Evolutionary conservation across 768 basidiomycete species (phyloP), one percentile per base, ranked within the genome.

Genomic region (Auriculariales sp.): DNA sequence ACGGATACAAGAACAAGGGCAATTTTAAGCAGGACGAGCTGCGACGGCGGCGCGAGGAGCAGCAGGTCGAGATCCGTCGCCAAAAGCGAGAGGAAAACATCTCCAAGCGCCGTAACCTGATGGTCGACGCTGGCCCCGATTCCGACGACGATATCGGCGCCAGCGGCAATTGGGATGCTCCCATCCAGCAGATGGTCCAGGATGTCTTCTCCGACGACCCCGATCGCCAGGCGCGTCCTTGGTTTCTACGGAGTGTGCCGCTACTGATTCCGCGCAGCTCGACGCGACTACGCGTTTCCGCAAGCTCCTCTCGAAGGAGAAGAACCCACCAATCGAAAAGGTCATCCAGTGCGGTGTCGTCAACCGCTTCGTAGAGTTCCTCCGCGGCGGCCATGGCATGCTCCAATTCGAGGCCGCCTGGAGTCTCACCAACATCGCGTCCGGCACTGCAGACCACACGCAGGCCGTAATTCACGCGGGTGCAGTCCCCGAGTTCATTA

Each of bases 11-110:
- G 74, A 83, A 78, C 67, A 92, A 91, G 66, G 84, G 85, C 54
- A 81, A 77, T 56, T 71, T 92, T 55, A 92, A 90, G 65, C 81
- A 80, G 58, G 90, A 94, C 53, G 90, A 98, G 65, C 84, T 98
- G 58, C 81, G 94, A 58, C 83, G 92, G 67, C 83, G 94, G 65
- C 81, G 95, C 52, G 95, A 98, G 66, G 93, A 99, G 64, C 90
- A 94, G 64, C 93, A 98, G 62, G 95, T 99, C 51, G 95, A 98
- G 74, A 97, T 99, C 73, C 78, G 95, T 63, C 78, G 91, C 62
- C 90, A 94, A 71, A 98, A 98, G 71, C 77, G 95, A 58, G 95
- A 99, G 65, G 95, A 99, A 67, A 93, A 92, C 65, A 93, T 98
- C 54, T 88, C 93, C 52, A 99, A 99, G 74, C 78, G 95, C 65